A percentile compares a stretch with the other conserved stretches of the same genome.
These are phyloP conservation scores for Collybia mongolica DNA, from an alignment of 768 basidiomycete genomes.

Conservation along the genomic window DNA sequence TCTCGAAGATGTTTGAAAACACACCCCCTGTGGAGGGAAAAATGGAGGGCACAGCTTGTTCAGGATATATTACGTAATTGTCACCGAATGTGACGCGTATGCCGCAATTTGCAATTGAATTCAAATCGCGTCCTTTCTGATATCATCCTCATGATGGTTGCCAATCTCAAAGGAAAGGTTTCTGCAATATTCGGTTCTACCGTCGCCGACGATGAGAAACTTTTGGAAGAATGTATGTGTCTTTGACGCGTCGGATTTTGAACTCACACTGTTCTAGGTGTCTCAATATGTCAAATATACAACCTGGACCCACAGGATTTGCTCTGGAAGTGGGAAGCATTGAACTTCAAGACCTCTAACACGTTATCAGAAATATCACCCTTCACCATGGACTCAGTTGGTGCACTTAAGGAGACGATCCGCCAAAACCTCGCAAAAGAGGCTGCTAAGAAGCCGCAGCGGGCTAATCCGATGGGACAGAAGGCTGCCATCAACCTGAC, in stretches of 20 bases:
- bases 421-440: slow-evolving; percentile 43
- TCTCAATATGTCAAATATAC: slow-evolving; percentile 63
- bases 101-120: slow-evolving; percentile 3
- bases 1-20: no score
- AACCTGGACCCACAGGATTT: slow-evolving; percentile 51
- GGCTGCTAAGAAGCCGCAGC: slow-evolving; percentile 30
- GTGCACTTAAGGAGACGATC: slow-evolving; percentile 45
- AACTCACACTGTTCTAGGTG: slow-evolving; percentile 40
- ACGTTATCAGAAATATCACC: slow-evolving; percentile 34
- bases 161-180: slow-evolving; percentile 22
- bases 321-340: slow-evolving; percentile 70
- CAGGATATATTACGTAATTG: background rate
- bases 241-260: background rate
- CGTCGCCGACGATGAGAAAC: slow-evolving; percentile 35
- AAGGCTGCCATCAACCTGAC: slow-evolving; percentile 28
- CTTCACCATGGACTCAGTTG: slow-evolving; percentile 48
- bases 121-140: background rate
- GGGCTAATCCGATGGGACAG: slow-evolving; percentile 21
- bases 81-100: slow-evolving; percentile 1
- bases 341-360: slow-evolving; percentile 34
- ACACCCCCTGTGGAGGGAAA: no score
- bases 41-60: no score
- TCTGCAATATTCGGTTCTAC: slow-evolving; percentile 20
- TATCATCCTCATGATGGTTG: slow-evolving; percentile 14
- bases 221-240: slow-evolving; percentile 52